A percentile compares a stretch with the other conserved stretches of the same genome.
These are phyloP conservation scores for Corylus avellana DNA, from an alignment of 306 rosid genomes.

Conservation along the genomic window DNA sequence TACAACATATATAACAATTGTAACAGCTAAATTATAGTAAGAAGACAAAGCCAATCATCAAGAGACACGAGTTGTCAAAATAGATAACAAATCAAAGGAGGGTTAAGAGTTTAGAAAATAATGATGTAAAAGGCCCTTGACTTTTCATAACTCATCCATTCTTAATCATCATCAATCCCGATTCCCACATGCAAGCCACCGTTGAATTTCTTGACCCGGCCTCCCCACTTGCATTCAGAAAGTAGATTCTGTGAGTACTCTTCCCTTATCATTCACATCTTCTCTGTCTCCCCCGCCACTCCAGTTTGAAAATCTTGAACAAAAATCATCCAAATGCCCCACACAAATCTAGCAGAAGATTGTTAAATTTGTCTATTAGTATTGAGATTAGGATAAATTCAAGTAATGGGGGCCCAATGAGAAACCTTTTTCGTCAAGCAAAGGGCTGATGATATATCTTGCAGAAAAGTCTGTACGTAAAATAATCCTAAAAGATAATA, in stretches of 20 bases:
- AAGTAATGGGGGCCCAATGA: constrained; percentile 47
- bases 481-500: constrained; percentile 10
- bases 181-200: constrained; percentile 57
- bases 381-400: not conserved
- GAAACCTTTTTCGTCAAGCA: constrained; percentile 4
- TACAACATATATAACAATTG: not conserved
- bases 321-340: constrained; percentile 16
- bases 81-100: not conserved
- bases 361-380: too few relatives aligned
- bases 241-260: constrained; percentile 20
- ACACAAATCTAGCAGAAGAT: not conserved
- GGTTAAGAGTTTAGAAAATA: not conserved
- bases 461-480: constrained; percentile 32
- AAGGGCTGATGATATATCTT: not conserved
- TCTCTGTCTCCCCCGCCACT: constrained; percentile 34
- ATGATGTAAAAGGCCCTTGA: constrained; percentile 12
- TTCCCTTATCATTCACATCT: constrained; percentile 14
- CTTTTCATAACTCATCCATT: constrained; percentile 17
- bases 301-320: constrained; percentile 42
- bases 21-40: not conserved
- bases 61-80: not conserved
- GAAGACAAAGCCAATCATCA: not conserved
- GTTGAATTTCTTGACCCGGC: constrained; percentile 34
- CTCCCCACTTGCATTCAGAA: constrained; percentile 21
- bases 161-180: constrained; percentile 38